Percentiles rank a stretch among this genome's conserved stretches.
These are phyloP conservation scores for Protomyces macrosporus DNA, from an alignment of 1,139 yeast genomes.

Conservation along the genomic window DNA sequence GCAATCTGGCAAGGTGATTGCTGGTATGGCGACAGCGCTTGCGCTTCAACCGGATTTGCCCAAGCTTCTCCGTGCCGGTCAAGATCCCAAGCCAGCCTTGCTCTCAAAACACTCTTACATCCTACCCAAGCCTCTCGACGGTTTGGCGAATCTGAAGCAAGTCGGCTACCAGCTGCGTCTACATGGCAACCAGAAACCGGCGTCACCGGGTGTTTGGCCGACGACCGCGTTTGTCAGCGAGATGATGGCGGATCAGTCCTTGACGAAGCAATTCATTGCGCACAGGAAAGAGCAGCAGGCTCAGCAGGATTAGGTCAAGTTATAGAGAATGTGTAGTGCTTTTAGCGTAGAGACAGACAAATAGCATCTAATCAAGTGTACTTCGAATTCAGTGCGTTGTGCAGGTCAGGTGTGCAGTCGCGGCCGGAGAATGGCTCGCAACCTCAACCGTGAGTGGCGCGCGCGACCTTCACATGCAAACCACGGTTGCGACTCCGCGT, in stretches of 20 bases:
- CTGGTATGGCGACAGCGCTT: slow-evolving; percentile 2
- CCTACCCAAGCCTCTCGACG: not conserved
- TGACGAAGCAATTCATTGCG: not conserved
- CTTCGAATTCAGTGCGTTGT: too few species aligned
- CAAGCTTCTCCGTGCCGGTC: not conserved
- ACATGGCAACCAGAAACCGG: not conserved
- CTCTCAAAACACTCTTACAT: not conserved
- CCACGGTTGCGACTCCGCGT: too few species aligned
- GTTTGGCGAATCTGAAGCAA: not conserved
- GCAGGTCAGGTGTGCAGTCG: too few species aligned
- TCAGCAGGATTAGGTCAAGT: not conserved
- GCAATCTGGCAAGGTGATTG: not conserved
- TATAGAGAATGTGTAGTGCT: too few species aligned
- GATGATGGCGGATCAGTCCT: not conserved
- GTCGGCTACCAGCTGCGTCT: not conserved
- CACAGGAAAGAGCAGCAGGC: not conserved
- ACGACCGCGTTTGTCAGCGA: not conserved
- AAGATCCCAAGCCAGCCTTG: not conserved
- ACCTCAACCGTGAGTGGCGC: too few species aligned
- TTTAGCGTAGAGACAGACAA: too few species aligned
- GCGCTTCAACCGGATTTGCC: not conserved
- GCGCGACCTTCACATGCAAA: too few species aligned
- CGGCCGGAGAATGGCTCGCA: too few species aligned
- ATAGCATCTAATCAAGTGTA: too few species aligned
- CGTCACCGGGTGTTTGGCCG: not conserved